phyloP scores from a whole-genome alignment of 805 yeast genomes.

The Wickerhamiella parazyma region DNA sequence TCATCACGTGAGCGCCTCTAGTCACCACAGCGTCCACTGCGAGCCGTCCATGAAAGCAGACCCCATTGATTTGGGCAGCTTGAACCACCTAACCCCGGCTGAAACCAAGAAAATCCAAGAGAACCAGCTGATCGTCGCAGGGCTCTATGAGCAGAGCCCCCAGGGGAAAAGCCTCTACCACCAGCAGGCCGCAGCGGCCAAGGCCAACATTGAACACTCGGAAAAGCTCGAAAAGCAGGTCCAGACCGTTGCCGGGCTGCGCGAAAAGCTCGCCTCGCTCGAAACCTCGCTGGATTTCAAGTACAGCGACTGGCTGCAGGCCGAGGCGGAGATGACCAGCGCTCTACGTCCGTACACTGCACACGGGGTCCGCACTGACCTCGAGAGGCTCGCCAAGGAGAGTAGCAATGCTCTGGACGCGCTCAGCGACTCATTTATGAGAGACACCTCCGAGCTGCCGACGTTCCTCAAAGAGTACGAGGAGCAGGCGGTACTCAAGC shows the following conservation, averaged over 20 bases:
- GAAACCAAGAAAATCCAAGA: not conserved
- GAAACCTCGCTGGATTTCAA: constrained; percentile 13
- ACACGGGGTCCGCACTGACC: constrained; percentile 24
- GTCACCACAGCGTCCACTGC: no score
- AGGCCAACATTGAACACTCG: constrained; percentile 19
- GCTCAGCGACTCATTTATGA: constrained; percentile 6
- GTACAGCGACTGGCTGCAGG: constrained; percentile 9
- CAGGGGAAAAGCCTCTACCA: constrained; percentile 19
- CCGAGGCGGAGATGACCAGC: constrained; percentile 24
- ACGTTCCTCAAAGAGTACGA: constrained; percentile 34
- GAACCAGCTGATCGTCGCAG: constrained; percentile 1
- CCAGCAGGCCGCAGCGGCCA: constrained; percentile 20
- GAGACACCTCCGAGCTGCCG: constrained; percentile 17
- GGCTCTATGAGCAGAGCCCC: constrained; percentile 18
- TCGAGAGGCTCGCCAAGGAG: constrained; percentile 25
- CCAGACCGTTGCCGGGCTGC: constrained; percentile 13
- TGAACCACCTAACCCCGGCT: not conserved
- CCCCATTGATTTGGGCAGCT: not conserved
- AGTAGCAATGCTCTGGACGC: constrained; percentile 20
- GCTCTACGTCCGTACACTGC: constrained; percentile 28
- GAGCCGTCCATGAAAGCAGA: not conserved
- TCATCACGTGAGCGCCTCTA: not conserved
- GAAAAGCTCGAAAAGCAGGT: not conserved
- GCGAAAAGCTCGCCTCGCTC: constrained; percentile 21
- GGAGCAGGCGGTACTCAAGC: constrained; percentile 24